Percentiles rank a stretch among this genome's conserved stretches.
Conservation (phyloP, 495 filamentous ascomycete genomes). For the Neurospora sp. region DNA sequence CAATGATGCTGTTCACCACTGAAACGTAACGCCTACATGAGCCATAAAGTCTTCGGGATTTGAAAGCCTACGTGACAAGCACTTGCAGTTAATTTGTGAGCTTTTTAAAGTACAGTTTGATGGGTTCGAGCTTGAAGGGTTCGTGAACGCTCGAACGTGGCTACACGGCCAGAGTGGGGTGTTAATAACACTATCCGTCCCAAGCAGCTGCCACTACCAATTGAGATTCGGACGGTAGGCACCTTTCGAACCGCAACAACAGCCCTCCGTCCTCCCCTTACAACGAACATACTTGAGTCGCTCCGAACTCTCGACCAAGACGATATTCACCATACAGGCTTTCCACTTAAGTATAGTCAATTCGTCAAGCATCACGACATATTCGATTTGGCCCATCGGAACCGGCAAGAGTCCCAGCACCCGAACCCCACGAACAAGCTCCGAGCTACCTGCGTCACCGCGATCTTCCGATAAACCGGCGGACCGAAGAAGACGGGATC, state of each 20-base stretch:
- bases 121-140: background rate
- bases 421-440: background rate
- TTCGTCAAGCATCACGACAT: too few species aligned
- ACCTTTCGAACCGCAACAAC: background rate
- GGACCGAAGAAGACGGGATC: background rate
- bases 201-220: background rate
- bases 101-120: background rate
- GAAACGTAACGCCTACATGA: background rate
- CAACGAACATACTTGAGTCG: background rate
- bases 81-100: background rate
- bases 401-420: background rate
- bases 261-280: background rate
- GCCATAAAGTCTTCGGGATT: background rate
- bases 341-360: background rate
- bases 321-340: background rate
- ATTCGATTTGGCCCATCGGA: background rate
- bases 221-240: background rate
- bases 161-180: background rate
- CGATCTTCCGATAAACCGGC: background rate
- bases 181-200: background rate
- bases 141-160: background rate
- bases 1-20: background rate
- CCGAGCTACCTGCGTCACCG: background rate
- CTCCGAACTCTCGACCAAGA: background rate
- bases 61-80: background rate